Evolutionary conservation across 208 protist species (phyloP), one percentile per base, ranked within the genome.

Genomic region (Trypanosomatidae sp.): DNA sequence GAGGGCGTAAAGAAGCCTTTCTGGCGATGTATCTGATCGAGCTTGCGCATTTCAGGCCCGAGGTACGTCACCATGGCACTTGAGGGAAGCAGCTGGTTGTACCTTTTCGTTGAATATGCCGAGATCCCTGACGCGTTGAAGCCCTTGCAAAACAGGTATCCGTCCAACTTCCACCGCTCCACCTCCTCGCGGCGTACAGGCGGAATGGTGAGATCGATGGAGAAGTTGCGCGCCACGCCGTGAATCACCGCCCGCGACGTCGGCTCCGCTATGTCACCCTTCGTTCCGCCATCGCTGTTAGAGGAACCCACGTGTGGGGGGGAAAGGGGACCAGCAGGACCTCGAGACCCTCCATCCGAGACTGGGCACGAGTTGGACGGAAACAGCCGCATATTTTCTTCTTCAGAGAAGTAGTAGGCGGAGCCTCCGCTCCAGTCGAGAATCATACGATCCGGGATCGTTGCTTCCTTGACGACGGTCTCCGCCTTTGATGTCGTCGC

Each of bases 1-100:
- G 88, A 92, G 0, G 81, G 78, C 0, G 90, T 85, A 67, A 87
- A 94, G 36, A 82, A 78, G 13, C 92, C 92, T 47, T 88, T 91
- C 43, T 87, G 74, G 2, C 83, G 84, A 69, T 90, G 93, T 15
- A 91, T 1, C 17, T 71, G 56, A 50, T 97, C 92, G 4, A 92
- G 19, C n/a, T 81, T 75, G 25, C 71, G 79, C 71, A 97, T 81
- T 30, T 92, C 78, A 0, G 81, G 69, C 0, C 86, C 85, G 12
- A 97, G 79, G 41, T 73, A 84, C 59, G 81, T 80, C 44, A 94
- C 78, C 43, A 82, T 74, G 15, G 83, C 83, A 9, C 77, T 65
- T 13, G 81, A 71, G 22, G 89, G 83, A 7, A 91, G 67, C 17
- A 93, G 77, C 12, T 65, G 39, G 33, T 41, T 2, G 22, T 49